Conservation (phyloP, 2,329 filamentous ascomycete species). For the Xylaria polymorpha region DNA sequence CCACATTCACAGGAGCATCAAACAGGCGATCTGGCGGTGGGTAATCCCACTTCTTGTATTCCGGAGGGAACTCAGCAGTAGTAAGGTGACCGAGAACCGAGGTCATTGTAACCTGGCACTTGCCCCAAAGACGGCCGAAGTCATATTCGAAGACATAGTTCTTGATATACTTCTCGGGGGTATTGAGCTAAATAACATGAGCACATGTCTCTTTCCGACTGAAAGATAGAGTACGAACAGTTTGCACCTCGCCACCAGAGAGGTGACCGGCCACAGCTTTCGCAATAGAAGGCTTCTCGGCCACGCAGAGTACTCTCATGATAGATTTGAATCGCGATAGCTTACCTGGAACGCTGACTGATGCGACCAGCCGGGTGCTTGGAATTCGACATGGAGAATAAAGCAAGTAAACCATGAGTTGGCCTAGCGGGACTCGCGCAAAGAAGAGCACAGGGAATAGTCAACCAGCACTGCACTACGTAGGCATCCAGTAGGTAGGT, state of each 20-base stretch:
- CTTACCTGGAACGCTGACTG: constrained; percentile 16
- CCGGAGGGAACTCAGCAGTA: constrained; percentile 77
- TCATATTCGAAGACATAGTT: constrained; percentile 94
- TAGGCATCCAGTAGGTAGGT: neutral
- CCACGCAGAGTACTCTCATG: constrained; percentile 76
- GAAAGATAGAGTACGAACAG: constrained; percentile 63
- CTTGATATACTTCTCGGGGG: constrained; percentile 83
- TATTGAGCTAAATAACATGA: constrained; percentile 67
- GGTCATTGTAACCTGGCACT: constrained; percentile 90
- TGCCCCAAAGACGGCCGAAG: constrained; percentile 83
- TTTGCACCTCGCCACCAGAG: constrained; percentile 77
- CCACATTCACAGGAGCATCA: constrained; percentile 77
- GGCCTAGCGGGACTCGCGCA: neutral
- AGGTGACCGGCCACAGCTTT: constrained; percentile 93
- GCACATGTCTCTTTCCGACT: constrained; percentile 31
- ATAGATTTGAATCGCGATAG: constrained; percentile 43
- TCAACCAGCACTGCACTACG: neutral
- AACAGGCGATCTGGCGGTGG: constrained; percentile 85
- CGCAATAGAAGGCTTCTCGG: constrained; percentile 93
- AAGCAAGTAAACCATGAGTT: constrained; percentile 34
- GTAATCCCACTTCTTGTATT: constrained; percentile 82
- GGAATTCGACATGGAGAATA: constrained; percentile 33
- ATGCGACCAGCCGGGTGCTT: constrained; percentile 37
- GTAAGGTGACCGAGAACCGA: constrained; percentile 91
- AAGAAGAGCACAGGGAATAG: neutral